Conservation (phyloP, 1,284 basidiomycete genomes). For the Volvariella surrecta region DNA sequence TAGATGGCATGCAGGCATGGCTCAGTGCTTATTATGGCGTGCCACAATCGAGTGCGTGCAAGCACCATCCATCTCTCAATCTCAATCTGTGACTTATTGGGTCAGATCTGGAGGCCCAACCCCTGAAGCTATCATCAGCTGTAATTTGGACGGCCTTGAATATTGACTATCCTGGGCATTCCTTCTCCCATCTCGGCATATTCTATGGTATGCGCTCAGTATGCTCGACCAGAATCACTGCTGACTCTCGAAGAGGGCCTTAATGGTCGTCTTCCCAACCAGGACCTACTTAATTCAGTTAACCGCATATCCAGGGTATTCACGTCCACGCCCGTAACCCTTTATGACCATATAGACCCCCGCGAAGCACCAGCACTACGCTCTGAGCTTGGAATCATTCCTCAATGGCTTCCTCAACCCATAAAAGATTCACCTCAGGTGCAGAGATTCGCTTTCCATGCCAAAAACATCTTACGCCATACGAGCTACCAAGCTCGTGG, state of each 20-base stretch:
- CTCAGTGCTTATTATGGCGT: constrained; percentile 75
- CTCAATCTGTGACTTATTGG: neutral
- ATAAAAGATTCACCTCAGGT: constrained; percentile 35
- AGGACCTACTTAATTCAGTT: constrained; percentile 88
- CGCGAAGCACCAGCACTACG: constrained; percentile 26
- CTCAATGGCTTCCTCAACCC: constrained; percentile 37
- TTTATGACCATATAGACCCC: constrained; percentile 69
- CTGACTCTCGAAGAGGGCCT: constrained; percentile 65
- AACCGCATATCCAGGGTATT: constrained; percentile 65
- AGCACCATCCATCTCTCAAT: constrained; percentile 2
- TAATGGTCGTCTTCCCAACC: constrained; percentile 93
- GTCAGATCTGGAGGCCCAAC: constrained; percentile 59
- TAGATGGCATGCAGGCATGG: constrained; percentile 93
- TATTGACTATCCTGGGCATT: constrained; percentile 95
- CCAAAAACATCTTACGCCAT: constrained; percentile 58
- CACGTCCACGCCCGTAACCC: constrained; percentile 62
- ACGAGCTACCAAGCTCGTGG: constrained; percentile 64
- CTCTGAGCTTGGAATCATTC: constrained; percentile 22
- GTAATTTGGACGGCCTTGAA: constrained; percentile 94
- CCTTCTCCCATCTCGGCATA: constrained; percentile 87
- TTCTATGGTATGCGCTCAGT: constrained; percentile 61
- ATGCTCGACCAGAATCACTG: constrained; percentile 2
- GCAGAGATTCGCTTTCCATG: constrained; percentile 45
- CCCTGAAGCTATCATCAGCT: constrained; percentile 58
- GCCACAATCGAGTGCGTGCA: constrained; percentile 50